Percentiles rank a stretch among this genome's conserved stretches.
Conservation (phyloP, 106 monocot species). For the Iris macrosiphon region DNA sequence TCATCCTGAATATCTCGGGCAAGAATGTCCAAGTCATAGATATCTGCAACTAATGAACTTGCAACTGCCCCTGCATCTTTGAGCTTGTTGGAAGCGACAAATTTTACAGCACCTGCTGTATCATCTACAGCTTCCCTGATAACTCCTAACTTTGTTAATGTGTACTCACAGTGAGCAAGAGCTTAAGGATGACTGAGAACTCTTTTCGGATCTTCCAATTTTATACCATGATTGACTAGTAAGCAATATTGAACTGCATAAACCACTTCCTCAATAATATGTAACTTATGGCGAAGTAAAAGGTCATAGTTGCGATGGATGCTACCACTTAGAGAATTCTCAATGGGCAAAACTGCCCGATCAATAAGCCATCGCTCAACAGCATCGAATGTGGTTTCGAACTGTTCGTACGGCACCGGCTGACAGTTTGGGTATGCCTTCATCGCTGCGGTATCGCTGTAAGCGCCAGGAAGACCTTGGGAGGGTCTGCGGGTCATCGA, state of each 20-base stretch:
- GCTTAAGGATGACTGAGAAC: constrained; percentile 97
- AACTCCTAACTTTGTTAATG: constrained; percentile 60
- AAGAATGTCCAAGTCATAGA: constrained; percentile 81
- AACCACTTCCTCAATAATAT: constrained; percentile 98
- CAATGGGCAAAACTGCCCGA: constrained; percentile 91
- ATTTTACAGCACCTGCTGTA: constrained; percentile 82
- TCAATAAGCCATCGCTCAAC: constrained; percentile 84
- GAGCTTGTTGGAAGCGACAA: constrained; percentile 55
- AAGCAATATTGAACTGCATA: constrained; percentile 82
- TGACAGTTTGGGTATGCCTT: too few species aligned
- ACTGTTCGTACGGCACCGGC: too few species aligned
- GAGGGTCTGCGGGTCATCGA: too few species aligned
- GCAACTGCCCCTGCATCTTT: constrained; percentile 89
- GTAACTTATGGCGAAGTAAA: constrained; percentile 75
- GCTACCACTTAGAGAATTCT: constrained; percentile 93
- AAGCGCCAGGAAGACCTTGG: too few species aligned
- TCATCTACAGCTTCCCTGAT: constrained; percentile 92
- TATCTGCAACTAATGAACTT: constrained; percentile 69
- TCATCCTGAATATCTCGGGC: constrained; percentile 89
- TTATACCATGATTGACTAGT: constrained; percentile 75
- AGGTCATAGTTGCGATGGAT: constrained; percentile 95
- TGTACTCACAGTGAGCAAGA: constrained; percentile 94
- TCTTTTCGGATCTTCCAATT: constrained; percentile 57
- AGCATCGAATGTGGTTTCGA: too few species aligned
- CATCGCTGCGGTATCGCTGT: too few species aligned